Base-by-base conservation (phyloP, 2,329 filamentous ascomycete species). In the Hymenoscyphus linearis region DNA sequence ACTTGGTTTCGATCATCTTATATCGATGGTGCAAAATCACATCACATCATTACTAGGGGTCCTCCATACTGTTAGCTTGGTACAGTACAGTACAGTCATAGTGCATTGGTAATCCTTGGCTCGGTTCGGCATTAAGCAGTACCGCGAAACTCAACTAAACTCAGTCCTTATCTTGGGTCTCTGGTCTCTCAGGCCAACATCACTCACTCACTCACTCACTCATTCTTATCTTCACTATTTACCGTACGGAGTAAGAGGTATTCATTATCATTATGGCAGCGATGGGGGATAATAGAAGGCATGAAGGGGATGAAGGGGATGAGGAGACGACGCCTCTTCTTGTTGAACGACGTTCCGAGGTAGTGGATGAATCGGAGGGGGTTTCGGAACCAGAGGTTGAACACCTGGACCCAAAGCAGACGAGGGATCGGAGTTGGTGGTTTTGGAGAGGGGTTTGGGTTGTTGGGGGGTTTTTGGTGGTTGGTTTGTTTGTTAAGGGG, bases 401-500 rank as follows among this genome's bases (percentile, higher is more conserved):
- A n/a, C n/a, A n/a, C n/a, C n/a, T n/a, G n/a, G n/a, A n/a, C n/a
- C 44, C 44, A 18, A 25, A 10, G 10, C 44, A 18, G 18, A n/a
- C 44, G 18, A 50, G 22, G 25, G 13, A n/a, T 10, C 13, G 9
- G 10, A 50, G 44, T 4, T 50, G 44, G 44, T 50, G 22, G 12
- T 18, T 50, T 22, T 50, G 44, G 44, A 50, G 44, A 18, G 22
- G 22, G 22, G 12, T 50, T 4, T 50, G 22, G 44, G 22, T 10
- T 12, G 5, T 78, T 14, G 18, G 73, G 6, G 72, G 62, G 1
- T 66, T 68, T 1, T 44, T 75, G 0, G 55, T 77, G 14, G 63
- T 77, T 14, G 72, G 64, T 1, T 60, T 78, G 16, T 79, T 79
- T 58, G 72, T 79, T 52, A 79, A 78, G 62, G 77, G 76, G 4